Base-by-base conservation (phyloP, 73 alveolate genomes). In the Halteria grandinella region DNA sequence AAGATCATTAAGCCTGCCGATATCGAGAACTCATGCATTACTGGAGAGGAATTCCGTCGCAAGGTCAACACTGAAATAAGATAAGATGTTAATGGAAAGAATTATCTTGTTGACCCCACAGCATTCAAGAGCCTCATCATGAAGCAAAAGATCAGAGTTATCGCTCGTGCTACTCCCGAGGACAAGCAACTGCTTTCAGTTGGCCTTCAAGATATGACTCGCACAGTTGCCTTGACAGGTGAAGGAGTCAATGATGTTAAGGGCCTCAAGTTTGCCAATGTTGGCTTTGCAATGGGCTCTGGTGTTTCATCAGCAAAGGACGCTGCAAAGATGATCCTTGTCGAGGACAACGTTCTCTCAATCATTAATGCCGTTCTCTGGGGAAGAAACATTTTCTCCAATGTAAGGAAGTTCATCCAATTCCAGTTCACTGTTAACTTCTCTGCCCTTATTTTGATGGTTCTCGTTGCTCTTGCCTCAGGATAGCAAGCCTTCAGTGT, bases 101-200 rank as follows among this genome's bases (percentile, higher is more conserved):
- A 28, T 96, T 94, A 11, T 53, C 87, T 29, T 33, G 72, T 43
- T 89, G 96, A n/a, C n/a, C n/a, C n/a, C n/a, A n/a, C n/a, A n/a
- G n/a, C n/a, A n/a, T n/a, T n/a, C 55, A 54, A 59, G 14, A 87
- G 76, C 34, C 86, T 69, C n/a, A n/a, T n/a, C n/a, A 45, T 37
- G 83, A 52, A 32, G 79, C 94, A 6, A 91, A 82, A 50, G 51
- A 71, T 45, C 86, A 78, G 79, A 45, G 99, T 95, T 37, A 90
- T 95, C 51, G 98, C 99, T 14, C 75, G 99, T 78, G 90, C 98
- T 0, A 90, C 95, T 29, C 97, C 98, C 57, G 89, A 91, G 39
- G 98, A 95, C 76, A 95, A 95, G 72, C 91, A 90, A 66, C 62
- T 93, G 0, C 79, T 95, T 14, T 97, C 92, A 31, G 76, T 95